Percentiles rank a stretch among this genome's conserved stretches.
Conservation (phyloP, 768 basidiomycete species). For the Rhodotorula babjevae region DNA sequence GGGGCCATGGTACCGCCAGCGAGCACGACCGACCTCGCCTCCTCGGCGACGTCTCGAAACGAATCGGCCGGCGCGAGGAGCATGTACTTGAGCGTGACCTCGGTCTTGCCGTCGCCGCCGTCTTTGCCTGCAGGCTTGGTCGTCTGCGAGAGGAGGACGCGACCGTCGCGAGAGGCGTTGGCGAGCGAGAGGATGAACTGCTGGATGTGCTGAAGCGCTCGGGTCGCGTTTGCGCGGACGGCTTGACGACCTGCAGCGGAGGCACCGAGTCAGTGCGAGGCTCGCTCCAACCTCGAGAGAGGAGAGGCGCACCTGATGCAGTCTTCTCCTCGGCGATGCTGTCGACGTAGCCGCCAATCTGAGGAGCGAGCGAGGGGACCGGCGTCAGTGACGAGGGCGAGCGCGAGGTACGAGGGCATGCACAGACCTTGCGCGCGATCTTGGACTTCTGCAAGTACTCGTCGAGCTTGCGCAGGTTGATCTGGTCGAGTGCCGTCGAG, state of each 20-base stretch:
- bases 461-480: conserved; percentile 40
- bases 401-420: neutral
- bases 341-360: conserved; percentile 80
- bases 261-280: neutral
- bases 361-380: conserved; percentile 48
- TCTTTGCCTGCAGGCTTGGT: neutral
- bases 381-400: neutral
- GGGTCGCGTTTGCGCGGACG: conserved; percentile 26
- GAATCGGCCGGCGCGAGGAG: conserved; percentile 83
- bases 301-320: conserved; percentile 9
- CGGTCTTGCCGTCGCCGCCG: neutral
- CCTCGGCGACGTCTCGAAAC: conserved; percentile 76
- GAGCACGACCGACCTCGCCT: conserved; percentile 75
- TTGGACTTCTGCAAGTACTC: conserved; percentile 68
- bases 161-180: conserved; percentile 57
- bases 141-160: conserved; percentile 34
- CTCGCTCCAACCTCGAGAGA: no score
- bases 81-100: conserved; percentile 71
- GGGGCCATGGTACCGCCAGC: conserved; percentile 99
- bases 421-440: conserved; percentile 54
- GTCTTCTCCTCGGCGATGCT: conserved; percentile 27
- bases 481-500: conserved; percentile 61
- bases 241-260: conserved; percentile 22
- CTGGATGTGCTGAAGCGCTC: conserved; percentile 35
- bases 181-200: conserved; percentile 40